A percentile compares a stretch with the other conserved stretches of the same genome.
These are phyloP conservation scores for Cenchrus purpureus DNA, from an alignment of 176 grass and related monocot genomes.

Conservation along the genomic window DNA sequence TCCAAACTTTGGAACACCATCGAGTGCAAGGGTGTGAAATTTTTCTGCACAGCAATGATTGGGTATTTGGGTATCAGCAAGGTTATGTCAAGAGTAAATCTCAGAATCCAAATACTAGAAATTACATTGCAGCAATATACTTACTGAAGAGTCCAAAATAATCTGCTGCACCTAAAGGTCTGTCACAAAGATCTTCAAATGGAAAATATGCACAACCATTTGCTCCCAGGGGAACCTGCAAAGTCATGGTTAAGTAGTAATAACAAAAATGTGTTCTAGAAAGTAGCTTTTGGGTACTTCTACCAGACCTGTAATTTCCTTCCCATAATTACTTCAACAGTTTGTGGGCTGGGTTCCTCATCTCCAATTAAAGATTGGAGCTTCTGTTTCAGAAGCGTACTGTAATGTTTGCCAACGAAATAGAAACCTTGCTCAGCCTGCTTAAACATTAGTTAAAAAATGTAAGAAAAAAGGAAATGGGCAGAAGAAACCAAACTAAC, in stretches of 20 bases:
- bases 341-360: conserved; percentile 67
- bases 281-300: conserved; percentile 14
- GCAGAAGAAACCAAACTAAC: not conserved
- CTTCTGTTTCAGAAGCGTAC: conserved; percentile 74
- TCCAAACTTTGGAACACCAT: conserved; percentile 89
- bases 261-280: not conserved
- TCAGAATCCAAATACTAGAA: not conserved
- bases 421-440: conserved; percentile 96
- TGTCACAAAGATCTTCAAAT: conserved; percentile 93
- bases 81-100: not conserved
- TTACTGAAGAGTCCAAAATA: conserved; percentile 97
- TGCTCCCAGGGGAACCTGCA: conserved; percentile 78
- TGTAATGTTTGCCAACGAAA: conserved; percentile 64
- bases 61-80: not conserved
- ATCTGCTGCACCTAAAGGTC: conserved; percentile 89
- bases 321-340: conserved; percentile 94
- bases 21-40: conserved; percentile 84
- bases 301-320: conserved; percentile 73
- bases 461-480: conserved; percentile 20
- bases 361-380: conserved; percentile 75
- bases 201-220: conserved; percentile 94
- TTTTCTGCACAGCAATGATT: conserved; percentile 61
- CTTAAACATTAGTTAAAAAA: conserved; percentile 25
- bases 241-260: conserved; percentile 24
- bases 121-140: conserved; percentile 26